These are phyloP conservation scores for Magnolia changhungtana DNA, from an alignment of 164 flowering plant species.

Conservation along the genomic window DNA sequence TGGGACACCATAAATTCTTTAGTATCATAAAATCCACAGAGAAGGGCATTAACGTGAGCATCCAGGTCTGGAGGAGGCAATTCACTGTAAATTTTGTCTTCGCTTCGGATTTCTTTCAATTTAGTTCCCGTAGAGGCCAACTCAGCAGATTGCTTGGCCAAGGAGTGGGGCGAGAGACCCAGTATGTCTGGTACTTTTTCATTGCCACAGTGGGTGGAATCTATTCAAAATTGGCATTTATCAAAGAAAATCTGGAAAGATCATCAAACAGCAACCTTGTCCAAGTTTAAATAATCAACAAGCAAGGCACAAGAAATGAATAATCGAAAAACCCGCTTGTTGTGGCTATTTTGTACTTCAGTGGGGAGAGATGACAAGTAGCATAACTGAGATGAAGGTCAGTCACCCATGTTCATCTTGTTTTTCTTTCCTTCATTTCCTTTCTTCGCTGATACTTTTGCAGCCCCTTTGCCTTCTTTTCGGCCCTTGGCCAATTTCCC, in stretches of 20 bases:
- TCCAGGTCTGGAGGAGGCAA: too few species aligned
- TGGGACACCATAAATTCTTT: too few species aligned
- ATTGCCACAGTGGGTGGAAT: too few species aligned
- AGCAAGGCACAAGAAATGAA: not conserved
- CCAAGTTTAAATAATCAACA: not conserved
- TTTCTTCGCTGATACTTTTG: not conserved
- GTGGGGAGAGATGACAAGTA: not conserved
- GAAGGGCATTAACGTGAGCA: too few species aligned
- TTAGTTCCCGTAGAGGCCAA: too few species aligned
- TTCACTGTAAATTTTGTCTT: too few species aligned
- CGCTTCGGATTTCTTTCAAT: too few species aligned
- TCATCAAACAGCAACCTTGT: not conserved
- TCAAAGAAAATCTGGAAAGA: not conserved
- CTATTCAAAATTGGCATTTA: too few species aligned
- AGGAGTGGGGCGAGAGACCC: not conserved
- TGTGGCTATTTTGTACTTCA: too few species aligned
- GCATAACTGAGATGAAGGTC: not conserved
- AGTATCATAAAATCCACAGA: too few species aligned
- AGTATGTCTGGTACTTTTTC: not conserved
- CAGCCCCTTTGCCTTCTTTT: constrained; percentile 24
- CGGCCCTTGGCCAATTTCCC: constrained; percentile 17
- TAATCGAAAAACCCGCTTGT: not conserved
- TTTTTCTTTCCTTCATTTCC: not conserved
- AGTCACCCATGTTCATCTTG: not conserved
- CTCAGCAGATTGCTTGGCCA: too few species aligned